A percentile compares a stretch with the other conserved stretches of the same genome.
These are phyloP conservation scores for Pilobolus umbonatus DNA, from an alignment of 192 early-diverging fungal species.

Conservation along the genomic window DNA sequence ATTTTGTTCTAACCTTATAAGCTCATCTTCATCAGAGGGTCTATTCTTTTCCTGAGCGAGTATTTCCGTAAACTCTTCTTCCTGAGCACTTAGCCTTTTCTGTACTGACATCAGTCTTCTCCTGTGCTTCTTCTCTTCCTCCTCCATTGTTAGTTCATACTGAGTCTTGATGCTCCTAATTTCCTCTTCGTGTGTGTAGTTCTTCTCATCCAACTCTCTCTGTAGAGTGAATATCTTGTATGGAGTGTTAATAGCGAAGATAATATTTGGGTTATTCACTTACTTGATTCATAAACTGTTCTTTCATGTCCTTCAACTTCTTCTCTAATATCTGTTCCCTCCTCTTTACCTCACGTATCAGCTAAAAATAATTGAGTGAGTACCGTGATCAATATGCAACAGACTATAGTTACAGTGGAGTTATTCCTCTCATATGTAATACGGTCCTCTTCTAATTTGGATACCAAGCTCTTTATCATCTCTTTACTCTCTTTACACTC, in stretches of 20 bases:
- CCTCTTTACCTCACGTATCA: conserved; percentile 15
- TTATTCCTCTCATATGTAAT: conserved; percentile 9
- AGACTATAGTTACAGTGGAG: conserved; percentile 2
- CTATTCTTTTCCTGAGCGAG: no score
- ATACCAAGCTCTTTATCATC: conserved; percentile 3
- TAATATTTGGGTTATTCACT: background rate
- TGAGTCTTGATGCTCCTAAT: background rate
- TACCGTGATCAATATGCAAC: background rate
- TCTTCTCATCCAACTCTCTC: background rate
- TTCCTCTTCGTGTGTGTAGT: background rate
- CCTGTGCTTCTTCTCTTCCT: conserved; percentile 10
- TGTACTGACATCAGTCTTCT: conserved; percentile 8
- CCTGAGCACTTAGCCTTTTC: conserved; percentile 10
- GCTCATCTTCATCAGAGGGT: no score
- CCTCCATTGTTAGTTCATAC: background rate
- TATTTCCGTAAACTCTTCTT: conserved; percentile 9
- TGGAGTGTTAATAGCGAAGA: background rate
- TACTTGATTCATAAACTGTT: conserved; percentile 4
- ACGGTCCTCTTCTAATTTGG: conserved; percentile 7
- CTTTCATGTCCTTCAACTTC: conserved; percentile 6
- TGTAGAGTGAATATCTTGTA: conserved; percentile 5
- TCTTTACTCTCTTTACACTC: conserved; percentile 8
- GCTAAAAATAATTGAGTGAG: background rate
- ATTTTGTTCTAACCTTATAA: no score
- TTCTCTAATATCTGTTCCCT: conserved; percentile 9